Evolutionary conservation across 1,284 basidiomycete species (phyloP), one percentile per base, ranked within the genome.

Genomic region (Cryptococcus floricola): DNA sequence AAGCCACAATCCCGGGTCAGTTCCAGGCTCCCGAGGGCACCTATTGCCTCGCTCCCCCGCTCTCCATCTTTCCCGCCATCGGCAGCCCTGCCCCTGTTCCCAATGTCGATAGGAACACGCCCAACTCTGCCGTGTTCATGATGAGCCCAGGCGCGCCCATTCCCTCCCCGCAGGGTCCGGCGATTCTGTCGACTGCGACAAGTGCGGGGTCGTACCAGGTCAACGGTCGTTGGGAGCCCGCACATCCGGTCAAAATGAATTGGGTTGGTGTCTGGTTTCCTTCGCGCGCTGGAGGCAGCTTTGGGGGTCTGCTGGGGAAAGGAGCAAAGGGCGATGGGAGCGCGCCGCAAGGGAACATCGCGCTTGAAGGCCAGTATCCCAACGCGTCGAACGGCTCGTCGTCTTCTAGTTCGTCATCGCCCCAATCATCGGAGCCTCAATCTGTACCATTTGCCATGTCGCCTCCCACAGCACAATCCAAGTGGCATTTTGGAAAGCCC

Each of bases 191-290:
- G 31, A 34, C 31, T 34, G 31, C 31, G 31, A 34, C 31, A 10
- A 34, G 31, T 10, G 31, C 31, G 10, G 31, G 31, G 31, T 5
- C 31, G 31, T 34, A 66, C 2, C 58, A 73, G 16, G 71, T 75
- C n/a, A 74, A 74, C 53, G 72, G 71, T 12, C 66, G 68, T 54
- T 57, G 64, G 39, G 70, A 74, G 54, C 72, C 73, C 18, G 61
- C 58, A 0, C 61, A 64, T 37, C 65, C 71, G 0, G 57, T 63
- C 18, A 61, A 59, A 31, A 67, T 75, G 63, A 61, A 59, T 28
- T 75, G 67, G 53, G 67, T 70, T 19, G 68, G 64, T 28, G 69
- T 75, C 9, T 73, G 64, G 62, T 75, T 69, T 57, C 70, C 73
- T 3, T 63, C 67, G 16, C 69, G 70, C 42, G 59, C 52, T 3